Evolutionary conservation across 768 basidiomycete species (phyloP).

Genomic region (Amanita exitialis): DNA sequence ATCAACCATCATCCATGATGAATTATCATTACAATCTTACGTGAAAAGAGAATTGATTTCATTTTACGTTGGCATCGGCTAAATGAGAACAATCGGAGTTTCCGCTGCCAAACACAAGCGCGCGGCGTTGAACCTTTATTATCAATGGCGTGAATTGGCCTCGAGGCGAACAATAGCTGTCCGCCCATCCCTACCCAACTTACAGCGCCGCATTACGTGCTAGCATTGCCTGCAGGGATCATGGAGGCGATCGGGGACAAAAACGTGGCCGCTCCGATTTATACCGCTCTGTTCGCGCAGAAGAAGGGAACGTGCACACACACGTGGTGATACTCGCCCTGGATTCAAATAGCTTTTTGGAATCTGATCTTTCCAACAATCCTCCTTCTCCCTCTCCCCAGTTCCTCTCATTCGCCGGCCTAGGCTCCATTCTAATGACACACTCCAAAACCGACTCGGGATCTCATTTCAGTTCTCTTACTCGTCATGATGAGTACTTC

Average conservation of each 20-base stretch:
- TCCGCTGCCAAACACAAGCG: no score
- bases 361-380: slow-evolving; percentile 22
- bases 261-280: slow-evolving; percentile 8
- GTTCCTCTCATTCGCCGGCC: slow-evolving; percentile 16
- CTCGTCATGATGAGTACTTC: slow-evolving; percentile 31
- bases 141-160: no score
- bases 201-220: background rate
- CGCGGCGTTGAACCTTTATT: background rate
- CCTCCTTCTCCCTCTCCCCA: slow-evolving; percentile 20
- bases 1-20: no score
- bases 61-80: background rate
- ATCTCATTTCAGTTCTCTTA: slow-evolving; percentile 14
- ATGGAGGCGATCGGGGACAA: slow-evolving; percentile 7
- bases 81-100: no score
- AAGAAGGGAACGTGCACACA: slow-evolving; percentile 12
- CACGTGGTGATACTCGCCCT: slow-evolving; percentile 22
- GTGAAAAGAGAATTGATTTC: no score
- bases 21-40: no score
- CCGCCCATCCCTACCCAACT: background rate
- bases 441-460: slow-evolving; percentile 9
- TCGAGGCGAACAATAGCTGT: background rate
- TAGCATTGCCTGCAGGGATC: slow-evolving; percentile 10
- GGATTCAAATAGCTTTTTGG: slow-evolving; percentile 20
- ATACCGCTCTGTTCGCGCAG: background rate
- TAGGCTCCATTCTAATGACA: slow-evolving; percentile 14